Evolutionary conservation across 352 stramenopile genomes (phyloP).

Genomic region (Phytophthora rubi): DNA sequence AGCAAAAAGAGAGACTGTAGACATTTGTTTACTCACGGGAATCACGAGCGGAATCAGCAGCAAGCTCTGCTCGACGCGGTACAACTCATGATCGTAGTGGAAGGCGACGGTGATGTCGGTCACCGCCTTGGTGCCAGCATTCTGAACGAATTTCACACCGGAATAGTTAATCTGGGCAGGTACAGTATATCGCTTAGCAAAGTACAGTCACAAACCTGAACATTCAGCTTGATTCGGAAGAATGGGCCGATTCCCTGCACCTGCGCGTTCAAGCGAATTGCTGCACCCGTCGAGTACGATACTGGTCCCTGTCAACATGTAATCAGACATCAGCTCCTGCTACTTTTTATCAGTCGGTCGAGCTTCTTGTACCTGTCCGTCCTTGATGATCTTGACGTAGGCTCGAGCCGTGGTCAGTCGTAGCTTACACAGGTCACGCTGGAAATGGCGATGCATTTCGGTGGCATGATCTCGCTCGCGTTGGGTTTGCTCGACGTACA

Average conservation of each 20-base stretch:
- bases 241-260: slow-evolving; percentile 81
- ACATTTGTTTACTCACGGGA: slow-evolving; percentile 47
- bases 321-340: neutral
- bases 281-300: slow-evolving; percentile 70
- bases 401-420: slow-evolving; percentile 85
- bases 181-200: neutral
- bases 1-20: slow-evolving; percentile 13
- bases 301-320: slow-evolving; percentile 54
- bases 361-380: slow-evolving; percentile 61
- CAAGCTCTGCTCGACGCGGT: slow-evolving; percentile 71
- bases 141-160: slow-evolving; percentile 33
- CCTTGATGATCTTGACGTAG: slow-evolving; percentile 92
- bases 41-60: slow-evolving; percentile 72
- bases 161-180: neutral
- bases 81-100: slow-evolving; percentile 82
- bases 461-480: slow-evolving; percentile 88
- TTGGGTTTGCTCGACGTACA: slow-evolving; percentile 94
- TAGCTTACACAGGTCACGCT: slow-evolving; percentile 91
- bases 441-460: slow-evolving; percentile 93
- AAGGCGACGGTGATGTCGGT: slow-evolving; percentile 73
- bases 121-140: slow-evolving; percentile 70
- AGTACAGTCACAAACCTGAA: slow-evolving; percentile 49
- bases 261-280: slow-evolving; percentile 84
- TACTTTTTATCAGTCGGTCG: neutral
- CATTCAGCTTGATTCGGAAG: slow-evolving; percentile 85